Percentiles rank a stretch among this genome's conserved stretches.
phyloP scores from a whole-genome alignment of 768 basidiomycete species.

The Boletus rufocinnamomeus region DNA sequence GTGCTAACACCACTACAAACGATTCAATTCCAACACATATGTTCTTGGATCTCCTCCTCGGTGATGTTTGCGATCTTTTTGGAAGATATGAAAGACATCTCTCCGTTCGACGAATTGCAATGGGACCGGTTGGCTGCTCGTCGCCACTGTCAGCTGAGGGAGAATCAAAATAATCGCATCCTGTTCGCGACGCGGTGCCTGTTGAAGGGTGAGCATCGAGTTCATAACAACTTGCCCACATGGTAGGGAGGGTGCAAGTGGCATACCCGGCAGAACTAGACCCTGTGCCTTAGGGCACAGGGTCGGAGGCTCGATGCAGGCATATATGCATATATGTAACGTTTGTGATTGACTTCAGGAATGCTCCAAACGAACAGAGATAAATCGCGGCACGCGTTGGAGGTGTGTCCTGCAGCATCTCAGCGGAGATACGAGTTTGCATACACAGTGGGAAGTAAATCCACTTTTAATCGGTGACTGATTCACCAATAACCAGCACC shows the following conservation, averaged over 20 bases:
- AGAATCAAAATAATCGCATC: not conserved
- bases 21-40: too few relatives aligned
- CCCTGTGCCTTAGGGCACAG: not conserved
- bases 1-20: too few relatives aligned
- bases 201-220: too few relatives aligned
- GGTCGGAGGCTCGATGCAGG: not conserved
- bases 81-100: conserved; percentile 10
- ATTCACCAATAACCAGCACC: not conserved
- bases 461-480: too few relatives aligned
- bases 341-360: too few relatives aligned
- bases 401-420: not conserved
- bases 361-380: not conserved
- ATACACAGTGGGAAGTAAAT: too few relatives aligned
- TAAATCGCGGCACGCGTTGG: not conserved
- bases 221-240: not conserved
- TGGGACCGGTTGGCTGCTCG: not conserved
- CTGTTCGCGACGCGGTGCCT: not conserved
- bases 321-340: too few relatives aligned
- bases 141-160: not conserved
- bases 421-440: conserved; percentile 6
- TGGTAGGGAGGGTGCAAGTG: not conserved
- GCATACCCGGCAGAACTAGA: not conserved
- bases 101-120: conserved; percentile 11
- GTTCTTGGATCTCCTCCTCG: conserved; percentile 3
- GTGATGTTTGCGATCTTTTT: conserved; percentile 6